A percentile compares a stretch with the other conserved stretches of the same genome.
Conservation (phyloP, 345 rosid species). For the Pistacia vera region DNA sequence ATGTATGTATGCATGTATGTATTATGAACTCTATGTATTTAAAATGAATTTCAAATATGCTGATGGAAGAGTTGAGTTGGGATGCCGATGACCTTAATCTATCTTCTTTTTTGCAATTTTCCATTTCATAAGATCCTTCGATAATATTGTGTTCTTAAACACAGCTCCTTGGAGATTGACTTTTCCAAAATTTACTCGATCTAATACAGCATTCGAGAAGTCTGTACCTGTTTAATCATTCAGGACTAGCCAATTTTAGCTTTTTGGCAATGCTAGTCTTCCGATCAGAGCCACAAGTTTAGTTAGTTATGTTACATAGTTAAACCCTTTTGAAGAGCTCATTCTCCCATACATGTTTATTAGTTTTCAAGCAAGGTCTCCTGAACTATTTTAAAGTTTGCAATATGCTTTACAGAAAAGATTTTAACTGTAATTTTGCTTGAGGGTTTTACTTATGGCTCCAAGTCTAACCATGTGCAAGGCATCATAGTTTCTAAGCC, state of each 20-base stretch:
- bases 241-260: too few species aligned
- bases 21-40: neutral
- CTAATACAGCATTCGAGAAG: constrained; percentile 88
- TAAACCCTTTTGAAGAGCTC: constrained; percentile 7
- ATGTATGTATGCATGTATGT: neutral
- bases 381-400: neutral
- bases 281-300: neutral
- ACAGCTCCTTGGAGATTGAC: constrained; percentile 79
- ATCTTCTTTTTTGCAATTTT: neutral
- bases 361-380: neutral
- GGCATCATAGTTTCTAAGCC: constrained; percentile 17
- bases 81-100: constrained; percentile 53
- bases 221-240: constrained; percentile 55
- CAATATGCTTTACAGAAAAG: constrained; percentile 26
- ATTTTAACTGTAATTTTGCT: constrained; percentile 16
- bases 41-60: too few species aligned
- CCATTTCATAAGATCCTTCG: constrained; percentile 13
- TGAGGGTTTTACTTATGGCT: constrained; percentile 9
- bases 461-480: constrained; percentile 36
- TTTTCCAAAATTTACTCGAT: constrained; percentile 78
- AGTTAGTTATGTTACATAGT: neutral
- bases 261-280: too few species aligned
- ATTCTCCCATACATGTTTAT: neutral
- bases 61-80: constrained; percentile 57
- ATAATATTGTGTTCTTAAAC: constrained; percentile 73